Percentiles rank a stretch among this genome's conserved stretches.
phyloP scores from a whole-genome alignment of 306 rosid genomes.

The Lagenaria siceraria region DNA sequence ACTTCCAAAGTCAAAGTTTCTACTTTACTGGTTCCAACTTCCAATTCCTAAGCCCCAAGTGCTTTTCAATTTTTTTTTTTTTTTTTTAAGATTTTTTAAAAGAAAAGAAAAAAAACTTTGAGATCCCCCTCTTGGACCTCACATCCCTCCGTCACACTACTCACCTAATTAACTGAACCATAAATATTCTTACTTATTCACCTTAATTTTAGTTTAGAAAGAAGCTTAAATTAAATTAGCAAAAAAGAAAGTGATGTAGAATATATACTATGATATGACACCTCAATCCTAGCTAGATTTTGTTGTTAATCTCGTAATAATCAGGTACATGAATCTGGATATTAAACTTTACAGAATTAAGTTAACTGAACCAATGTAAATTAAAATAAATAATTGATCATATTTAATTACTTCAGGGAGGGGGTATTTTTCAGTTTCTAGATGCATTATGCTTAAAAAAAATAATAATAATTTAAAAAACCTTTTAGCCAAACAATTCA shows the following conservation, averaged over 20 bases:
- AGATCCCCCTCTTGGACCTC: background rate
- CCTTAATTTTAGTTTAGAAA: too few relatives aligned
- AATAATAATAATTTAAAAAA: too few relatives aligned
- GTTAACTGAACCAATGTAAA: background rate
- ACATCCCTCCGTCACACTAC: background rate
- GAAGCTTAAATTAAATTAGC: background rate
- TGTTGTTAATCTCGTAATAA: background rate
- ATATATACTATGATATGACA: conserved; percentile 1
- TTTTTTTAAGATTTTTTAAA: background rate
- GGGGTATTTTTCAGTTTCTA: background rate
- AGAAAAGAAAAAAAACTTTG: too few relatives aligned
- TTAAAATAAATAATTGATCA: background rate
- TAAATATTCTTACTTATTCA: background rate
- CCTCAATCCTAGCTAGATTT: background rate
- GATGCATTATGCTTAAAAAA: background rate
- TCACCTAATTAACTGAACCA: background rate
- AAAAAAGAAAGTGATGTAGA: background rate
- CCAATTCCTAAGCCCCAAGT: background rate
- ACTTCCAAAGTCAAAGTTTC: background rate
- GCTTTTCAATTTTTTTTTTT: too few relatives aligned
- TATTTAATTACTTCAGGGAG: background rate
- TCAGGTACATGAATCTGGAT: conserved; percentile 5
- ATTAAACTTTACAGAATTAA: background rate
- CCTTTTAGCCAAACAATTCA: too few relatives aligned
- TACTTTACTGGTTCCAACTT: background rate